Base-by-base conservation (phyloP, 2,329 filamentous ascomycete species). In the Chalara sp. region DNA sequence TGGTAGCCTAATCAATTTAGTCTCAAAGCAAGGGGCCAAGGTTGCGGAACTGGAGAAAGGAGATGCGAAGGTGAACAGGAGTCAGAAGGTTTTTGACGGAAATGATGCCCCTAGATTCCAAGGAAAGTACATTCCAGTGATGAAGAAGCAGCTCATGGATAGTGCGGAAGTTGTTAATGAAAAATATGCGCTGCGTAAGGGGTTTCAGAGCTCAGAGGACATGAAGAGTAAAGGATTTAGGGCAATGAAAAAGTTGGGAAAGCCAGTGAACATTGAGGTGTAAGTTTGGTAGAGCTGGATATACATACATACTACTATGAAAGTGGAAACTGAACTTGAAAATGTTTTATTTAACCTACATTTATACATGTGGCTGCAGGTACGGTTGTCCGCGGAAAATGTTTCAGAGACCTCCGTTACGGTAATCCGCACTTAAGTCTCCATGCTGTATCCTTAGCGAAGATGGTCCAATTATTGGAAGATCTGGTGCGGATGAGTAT, bases 1-100 rank as follows among this genome's bases (percentile, higher is more conserved):
- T 0, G 83, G 80, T 53, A 80, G 82, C 58, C 71, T 99, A 47
- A 72, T 97, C 53, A 80, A 87, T 61, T 69, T 84, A 43, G 70
- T 81, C 6, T 69, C 75, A 30, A 61, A 56, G 1, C 73, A 76
- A 57, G 70, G 70, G 21, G 53, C 48, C 6, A 47, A 51, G 5
- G 42, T 57, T 6, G 31, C 30, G 4, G 56, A 62, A 8, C 33
- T 63, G 43, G 60, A 49, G 13, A 65, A 60, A 49, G 68, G 72
- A 52, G 69, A 66, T 13, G 64, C 68, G 53, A 68, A 58, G 7
- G 54, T 46, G 6, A 56, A 49, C 8, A 61, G 52, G 44, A 66
- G 64, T 45, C 63, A 65, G 49, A 67, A 63, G 53, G 58, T 70
- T n/a, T 84, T 78, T 58, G 76, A 80, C 55, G 82, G 81, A 5